Conservation (phyloP, 768 basidiomycete species). For the Royoungia palumana region DNA sequence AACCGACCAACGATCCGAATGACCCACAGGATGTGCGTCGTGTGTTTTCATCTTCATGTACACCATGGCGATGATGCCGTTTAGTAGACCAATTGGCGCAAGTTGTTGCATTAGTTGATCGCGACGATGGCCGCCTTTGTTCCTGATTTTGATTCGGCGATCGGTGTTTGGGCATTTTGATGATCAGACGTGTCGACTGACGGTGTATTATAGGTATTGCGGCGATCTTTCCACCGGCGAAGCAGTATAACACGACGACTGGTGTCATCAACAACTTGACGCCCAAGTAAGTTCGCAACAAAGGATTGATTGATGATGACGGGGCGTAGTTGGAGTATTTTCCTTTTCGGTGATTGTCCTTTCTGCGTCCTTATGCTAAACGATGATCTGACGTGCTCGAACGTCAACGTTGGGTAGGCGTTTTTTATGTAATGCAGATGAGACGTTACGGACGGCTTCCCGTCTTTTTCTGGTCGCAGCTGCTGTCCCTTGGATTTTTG, state of each 20-base stretch:
- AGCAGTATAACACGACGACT: slow-evolving; percentile 43
- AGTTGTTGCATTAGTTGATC: slow-evolving; percentile 45
- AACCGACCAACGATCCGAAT: slow-evolving; percentile 46
- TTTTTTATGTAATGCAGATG: slow-evolving; percentile 30
- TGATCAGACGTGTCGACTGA: background rate
- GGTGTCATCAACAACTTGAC: slow-evolving; percentile 51
- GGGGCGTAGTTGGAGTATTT: slow-evolving; percentile 42
- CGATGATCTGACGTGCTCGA: slow-evolving; percentile 2
- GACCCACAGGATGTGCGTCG: slow-evolving; percentile 55
- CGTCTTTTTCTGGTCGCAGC: slow-evolving; percentile 31
- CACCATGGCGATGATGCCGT: background rate
- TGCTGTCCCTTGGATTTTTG: slow-evolving; percentile 45
- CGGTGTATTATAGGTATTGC: slow-evolving; percentile 48
- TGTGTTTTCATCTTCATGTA: background rate
- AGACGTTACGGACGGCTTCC: slow-evolving; percentile 30
- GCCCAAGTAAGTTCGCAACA: slow-evolving; percentile 33
- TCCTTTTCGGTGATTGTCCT: slow-evolving; percentile 36
- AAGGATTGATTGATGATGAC: slow-evolving; percentile 3
- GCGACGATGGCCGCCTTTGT: slow-evolving; percentile 51
- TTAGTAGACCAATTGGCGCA: slow-evolving; percentile 45
- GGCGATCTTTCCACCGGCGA: slow-evolving; percentile 44
- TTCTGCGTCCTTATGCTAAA: background rate
- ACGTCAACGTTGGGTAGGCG: slow-evolving; percentile 28
- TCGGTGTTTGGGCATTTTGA: slow-evolving; percentile 37
- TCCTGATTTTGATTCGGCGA: slow-evolving; percentile 53